Percentiles rank a stretch among this genome's conserved stretches.
Conservation (phyloP, 202 grass and related monocot genomes). For the Setaria viridis region DNA sequence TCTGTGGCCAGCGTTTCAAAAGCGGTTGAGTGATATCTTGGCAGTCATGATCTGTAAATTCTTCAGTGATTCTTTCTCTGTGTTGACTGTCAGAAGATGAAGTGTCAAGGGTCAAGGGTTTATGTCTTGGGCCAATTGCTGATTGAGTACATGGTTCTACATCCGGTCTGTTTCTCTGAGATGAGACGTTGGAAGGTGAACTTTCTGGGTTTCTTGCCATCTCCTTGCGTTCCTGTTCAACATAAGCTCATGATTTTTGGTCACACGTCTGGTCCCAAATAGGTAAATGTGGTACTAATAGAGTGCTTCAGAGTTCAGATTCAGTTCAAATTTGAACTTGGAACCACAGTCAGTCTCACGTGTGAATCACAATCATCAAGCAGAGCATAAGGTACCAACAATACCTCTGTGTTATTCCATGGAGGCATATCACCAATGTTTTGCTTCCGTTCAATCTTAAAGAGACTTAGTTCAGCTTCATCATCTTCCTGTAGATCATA, state of each 20-base stretch:
- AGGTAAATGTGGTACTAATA: conserved; percentile 40
- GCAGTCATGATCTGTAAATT: conserved; percentile 44
- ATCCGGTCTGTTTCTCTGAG: conserved; percentile 29
- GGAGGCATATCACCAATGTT: conserved; percentile 36
- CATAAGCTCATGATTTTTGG: conserved; percentile 40
- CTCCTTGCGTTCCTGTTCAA: conserved; percentile 38
- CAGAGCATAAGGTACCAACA: neutral
- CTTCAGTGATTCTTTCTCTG: conserved; percentile 36
- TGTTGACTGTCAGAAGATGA: conserved; percentile 35
- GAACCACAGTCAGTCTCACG: conserved; percentile 9
- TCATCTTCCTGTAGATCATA: conserved; percentile 63
- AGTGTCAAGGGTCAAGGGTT: conserved; percentile 39
- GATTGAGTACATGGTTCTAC: conserved; percentile 36
- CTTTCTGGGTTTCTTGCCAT: conserved; percentile 14
- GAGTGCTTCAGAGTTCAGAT: conserved; percentile 17
- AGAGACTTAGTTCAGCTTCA: conserved; percentile 52
- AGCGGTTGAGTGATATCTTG: conserved; percentile 30
- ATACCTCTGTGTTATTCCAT: conserved; percentile 58
- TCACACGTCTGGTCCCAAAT: conserved; percentile 14
- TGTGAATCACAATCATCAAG: conserved; percentile 37
- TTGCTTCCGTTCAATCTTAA: conserved; percentile 51
- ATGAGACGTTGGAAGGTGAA: neutral
- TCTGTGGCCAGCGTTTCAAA: conserved; percentile 50
- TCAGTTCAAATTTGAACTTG: conserved; percentile 32
- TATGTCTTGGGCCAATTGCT: conserved; percentile 44